Percentiles rank a stretch among this genome's conserved stretches.
Conservation (phyloP, 163 green algal species). For the Chlorella variabilis region DNA sequence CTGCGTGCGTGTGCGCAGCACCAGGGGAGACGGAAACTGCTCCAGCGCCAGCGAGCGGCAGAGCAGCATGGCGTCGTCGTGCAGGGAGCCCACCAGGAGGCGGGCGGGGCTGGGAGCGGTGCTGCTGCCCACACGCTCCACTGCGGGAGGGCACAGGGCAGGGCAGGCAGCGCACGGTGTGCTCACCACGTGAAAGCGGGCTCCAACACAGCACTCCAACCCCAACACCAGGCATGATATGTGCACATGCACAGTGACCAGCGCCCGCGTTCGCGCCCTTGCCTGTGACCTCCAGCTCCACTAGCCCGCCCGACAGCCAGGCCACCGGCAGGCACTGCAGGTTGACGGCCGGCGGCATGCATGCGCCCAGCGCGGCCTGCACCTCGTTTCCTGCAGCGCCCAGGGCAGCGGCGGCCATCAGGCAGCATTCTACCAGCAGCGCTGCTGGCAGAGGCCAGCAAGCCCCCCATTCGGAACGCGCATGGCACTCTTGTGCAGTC, state of each 20-base stretch:
- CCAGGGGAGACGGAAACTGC: slow-evolving; percentile 67
- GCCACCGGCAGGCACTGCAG: slow-evolving; percentile 33
- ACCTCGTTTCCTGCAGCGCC: slow-evolving; percentile 61
- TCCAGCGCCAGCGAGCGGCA: slow-evolving; percentile 62
- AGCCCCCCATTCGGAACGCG: no score
- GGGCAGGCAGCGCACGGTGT: background rate
- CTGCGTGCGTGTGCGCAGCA: slow-evolving; percentile 20
- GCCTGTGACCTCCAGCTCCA: slow-evolving; percentile 40
- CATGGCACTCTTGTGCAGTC: no score
- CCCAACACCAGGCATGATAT: no score
- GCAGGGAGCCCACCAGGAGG: slow-evolving; percentile 63
- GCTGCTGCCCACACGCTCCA: background rate
- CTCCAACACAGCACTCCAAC: background rate
- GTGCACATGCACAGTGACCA: no score
- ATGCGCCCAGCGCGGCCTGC: slow-evolving; percentile 54
- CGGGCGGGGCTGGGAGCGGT: slow-evolving; percentile 20
- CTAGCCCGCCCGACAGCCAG: slow-evolving; percentile 22
- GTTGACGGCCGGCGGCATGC: slow-evolving; percentile 48
- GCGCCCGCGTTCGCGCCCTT: background rate
- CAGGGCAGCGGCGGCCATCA: background rate
- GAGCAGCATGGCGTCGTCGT: slow-evolving; percentile 68
- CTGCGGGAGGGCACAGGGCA: background rate
- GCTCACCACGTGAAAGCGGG: no score
- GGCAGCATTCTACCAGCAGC: no score
- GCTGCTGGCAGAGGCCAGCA: no score